Evolutionary conservation across 768 basidiomycete species (phyloP).

Genomic region (Mycena kentingensis): DNA sequence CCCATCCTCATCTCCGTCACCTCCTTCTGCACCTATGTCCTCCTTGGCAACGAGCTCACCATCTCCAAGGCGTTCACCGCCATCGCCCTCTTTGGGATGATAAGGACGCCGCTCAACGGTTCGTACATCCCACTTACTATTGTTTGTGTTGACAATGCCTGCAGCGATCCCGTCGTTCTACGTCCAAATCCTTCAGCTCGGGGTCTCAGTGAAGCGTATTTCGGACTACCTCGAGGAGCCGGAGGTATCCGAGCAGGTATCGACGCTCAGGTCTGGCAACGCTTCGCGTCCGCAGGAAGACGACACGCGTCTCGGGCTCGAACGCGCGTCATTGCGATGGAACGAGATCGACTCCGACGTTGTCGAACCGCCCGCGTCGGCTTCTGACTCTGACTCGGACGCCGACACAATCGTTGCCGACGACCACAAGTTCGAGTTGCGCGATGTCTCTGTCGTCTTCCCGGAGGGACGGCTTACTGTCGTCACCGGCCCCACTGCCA

Average conservation of each 20-base stretch:
- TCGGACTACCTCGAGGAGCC: conserved; percentile 69
- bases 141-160: conserved; percentile 24
- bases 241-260: conserved; percentile 69
- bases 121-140: not conserved
- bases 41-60: conserved; percentile 73
- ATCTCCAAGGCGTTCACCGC: conserved; percentile 89
- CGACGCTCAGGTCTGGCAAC: conserved; percentile 54
- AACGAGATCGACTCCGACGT: conserved; percentile 44
- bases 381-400: conserved; percentile 11
- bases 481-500: conserved; percentile 77
- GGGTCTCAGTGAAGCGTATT: conserved; percentile 70
- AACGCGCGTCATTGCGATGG: conserved; percentile 65
- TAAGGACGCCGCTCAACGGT: conserved; percentile 41
- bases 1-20: conserved; percentile 84
- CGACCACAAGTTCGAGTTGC: conserved; percentile 65
- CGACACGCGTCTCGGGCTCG: conserved; percentile 49
- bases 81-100: conserved; percentile 84
- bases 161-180: conserved; percentile 72
- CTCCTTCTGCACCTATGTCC: conserved; percentile 76
- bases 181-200: conserved; percentile 72
- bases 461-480: conserved; percentile 72
- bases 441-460: conserved; percentile 68
- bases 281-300: conserved; percentile 36
- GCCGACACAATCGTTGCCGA: conserved; percentile 21
- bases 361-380: conserved; percentile 6